Evolutionary conservation across 2,329 filamentous ascomycete species (phyloP).

Genomic region (Pseudogymnoascus sp.): DNA sequence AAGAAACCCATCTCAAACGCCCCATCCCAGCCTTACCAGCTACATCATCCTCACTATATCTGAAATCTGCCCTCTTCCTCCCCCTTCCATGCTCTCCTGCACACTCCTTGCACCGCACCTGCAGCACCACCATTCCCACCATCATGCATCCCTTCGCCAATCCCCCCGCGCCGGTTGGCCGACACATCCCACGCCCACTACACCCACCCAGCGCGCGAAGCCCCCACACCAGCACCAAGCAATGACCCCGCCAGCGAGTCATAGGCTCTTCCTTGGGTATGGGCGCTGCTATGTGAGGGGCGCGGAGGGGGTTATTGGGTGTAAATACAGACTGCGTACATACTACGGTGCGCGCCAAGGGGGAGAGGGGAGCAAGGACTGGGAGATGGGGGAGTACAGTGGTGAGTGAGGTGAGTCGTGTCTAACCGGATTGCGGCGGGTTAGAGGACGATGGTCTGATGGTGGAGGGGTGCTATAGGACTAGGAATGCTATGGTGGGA

Average conservation of each 20-base stretch:
- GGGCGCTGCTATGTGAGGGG: neutral
- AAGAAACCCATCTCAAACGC: neutral
- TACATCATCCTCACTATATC: neutral
- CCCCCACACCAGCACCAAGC: neutral
- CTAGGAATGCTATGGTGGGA: neutral
- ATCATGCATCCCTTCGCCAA: neutral
- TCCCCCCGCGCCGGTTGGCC: neutral
- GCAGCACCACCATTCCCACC: neutral
- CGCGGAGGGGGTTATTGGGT: neutral
- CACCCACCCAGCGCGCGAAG: neutral
- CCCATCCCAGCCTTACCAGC: neutral
- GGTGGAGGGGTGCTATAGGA: neutral
- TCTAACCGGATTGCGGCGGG: neutral
- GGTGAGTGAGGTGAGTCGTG: slow-evolving; percentile 2
- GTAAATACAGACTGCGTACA: neutral
- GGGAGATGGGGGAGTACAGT: neutral
- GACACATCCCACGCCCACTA: neutral
- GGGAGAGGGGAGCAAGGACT: neutral
- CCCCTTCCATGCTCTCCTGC: neutral
- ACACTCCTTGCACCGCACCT: neutral
- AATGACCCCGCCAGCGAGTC: neutral
- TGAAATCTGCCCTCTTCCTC: neutral
- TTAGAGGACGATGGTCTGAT: neutral
- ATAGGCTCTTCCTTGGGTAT: neutral
- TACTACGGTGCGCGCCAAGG: no score